Evolutionary conservation across 2,329 filamentous ascomycete species (phyloP), one percentile per base, ranked within the genome.

Genomic region (Fusarium pilosicola): DNA sequence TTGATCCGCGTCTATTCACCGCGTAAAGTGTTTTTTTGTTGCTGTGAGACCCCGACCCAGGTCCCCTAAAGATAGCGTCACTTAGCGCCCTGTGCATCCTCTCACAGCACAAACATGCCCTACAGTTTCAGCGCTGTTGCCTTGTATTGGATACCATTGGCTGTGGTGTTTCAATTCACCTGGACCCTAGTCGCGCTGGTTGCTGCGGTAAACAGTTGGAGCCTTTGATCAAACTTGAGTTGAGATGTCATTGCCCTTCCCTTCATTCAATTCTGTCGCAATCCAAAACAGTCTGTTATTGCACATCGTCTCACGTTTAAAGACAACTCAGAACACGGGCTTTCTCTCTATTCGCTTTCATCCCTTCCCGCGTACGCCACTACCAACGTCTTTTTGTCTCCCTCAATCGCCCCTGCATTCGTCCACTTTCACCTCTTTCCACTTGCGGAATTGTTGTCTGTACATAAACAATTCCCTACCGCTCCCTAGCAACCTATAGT

Each of bases 21-120:
- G 82, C 80, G 82, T 83, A 81, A 83, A 83, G 82, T 77, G 73
- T 32, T 68, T 65, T 65, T 74, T 72, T 77, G 73, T 75, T 76
- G 71, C 67, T 60, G 57, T 56, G 71, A 74, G 68, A 70, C 72
- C 65, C 51, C 30, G 14, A 14, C 20, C 44, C 28, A 49, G 28
- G 46, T 49, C 55, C 65, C 72, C 65, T 58, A 59, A 69, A 49
- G 38, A 61, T 58, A 59, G 58, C 48, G 49, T 44, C 62, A 60
- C 54, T 62, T 69, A 39, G 67, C 71, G 71, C 62, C 71, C 63
- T 44, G 63, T 61, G 58, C 59, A 59, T 61, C 24, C 56, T 38
- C 39, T 42, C 49, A 41, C 71, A 74, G 68, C 56, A 64, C 65
- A 38, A 39, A 28, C 18, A 12, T 28, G 46, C 65, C 73, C 69